phyloP scores from a whole-genome alignment of 306 rosid genomes.

The Arachis hypogaea region DNA sequence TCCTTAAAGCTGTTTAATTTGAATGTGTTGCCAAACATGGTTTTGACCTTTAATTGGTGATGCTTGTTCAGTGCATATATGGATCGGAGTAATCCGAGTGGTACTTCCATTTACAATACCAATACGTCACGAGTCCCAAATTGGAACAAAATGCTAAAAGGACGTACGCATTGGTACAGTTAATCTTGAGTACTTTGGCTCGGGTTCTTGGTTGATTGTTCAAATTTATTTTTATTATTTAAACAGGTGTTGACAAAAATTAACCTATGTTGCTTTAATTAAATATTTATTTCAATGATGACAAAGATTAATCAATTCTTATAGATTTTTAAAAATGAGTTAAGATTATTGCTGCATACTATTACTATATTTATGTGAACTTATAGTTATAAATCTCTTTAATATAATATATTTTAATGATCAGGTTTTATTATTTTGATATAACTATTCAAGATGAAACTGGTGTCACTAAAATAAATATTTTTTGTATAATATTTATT shows the following conservation, averaged over 20 bases:
- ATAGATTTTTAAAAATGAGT: not conserved
- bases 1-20: not conserved
- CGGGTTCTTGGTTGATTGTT: not conserved
- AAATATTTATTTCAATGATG: not conserved
- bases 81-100: not conserved
- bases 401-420: not conserved
- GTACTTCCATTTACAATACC: conserved; percentile 5
- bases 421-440: not conserved
- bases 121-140: not conserved
- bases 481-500: no score
- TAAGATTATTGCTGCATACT: not conserved
- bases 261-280: not conserved
- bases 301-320: not conserved
- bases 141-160: not conserved
- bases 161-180: not conserved
- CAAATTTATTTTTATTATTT: not conserved
- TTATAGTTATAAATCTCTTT: not conserved
- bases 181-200: not conserved
- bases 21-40: conserved; percentile 10
- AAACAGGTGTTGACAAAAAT: not conserved
- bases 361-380: not conserved
- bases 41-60: not conserved
- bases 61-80: not conserved
- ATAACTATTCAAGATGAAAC: not conserved
- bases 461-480: not conserved